Base-by-base conservation (phyloP, 495 filamentous ascomycete genomes). In the Hyaloscypha bicolor region DNA sequence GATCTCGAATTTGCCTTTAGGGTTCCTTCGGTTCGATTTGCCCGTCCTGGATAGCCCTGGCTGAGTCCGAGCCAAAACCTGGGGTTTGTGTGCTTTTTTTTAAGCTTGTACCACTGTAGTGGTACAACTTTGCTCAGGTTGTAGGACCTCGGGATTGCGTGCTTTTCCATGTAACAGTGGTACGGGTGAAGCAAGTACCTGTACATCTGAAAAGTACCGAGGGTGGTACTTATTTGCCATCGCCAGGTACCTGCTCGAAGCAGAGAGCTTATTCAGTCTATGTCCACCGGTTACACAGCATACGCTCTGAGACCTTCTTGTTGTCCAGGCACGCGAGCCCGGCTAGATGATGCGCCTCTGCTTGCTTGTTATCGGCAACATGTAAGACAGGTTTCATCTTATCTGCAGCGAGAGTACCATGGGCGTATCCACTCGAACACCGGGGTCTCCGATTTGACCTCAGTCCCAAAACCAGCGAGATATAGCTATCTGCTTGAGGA, bases 381-480 rank as follows among this genome's bases (percentile, higher is more conserved):
- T 0, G 21, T 9, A 31, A 29, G 21, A 12, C 21, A 56, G 6
- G 21, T 9, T 56, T 30, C 53, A 56, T 56, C 53, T 25, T 56
- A 56, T 11, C 53, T 31, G 53, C 53, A 56, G 21, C 29, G 21
- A 25, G 22, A 25, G 53, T n/a, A 9, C 42, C 42, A 48, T 12
- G 6, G 53, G 53, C 16, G 29, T 6, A 56, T 8, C n/a, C 6
- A 29, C 9, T 56, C 21, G 11, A 56, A 30, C 51, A n/a, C n/a
- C 53, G 53, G 53, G 53, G 21, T 56, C 29, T 29, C 53, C 53
- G 53, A 56, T 31, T 56, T 56, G 53, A 16, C 53, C n/a, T 30
- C 53, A 3, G 22, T 56, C 42, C 22, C 22, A 56, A 16, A 31
- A 29, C 29, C 19, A 53, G 22, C 21, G 22, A 56, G 19, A 56